Base-by-base conservation (phyloP, 148 eudicot species). In the Agrostemma githago region DNA sequence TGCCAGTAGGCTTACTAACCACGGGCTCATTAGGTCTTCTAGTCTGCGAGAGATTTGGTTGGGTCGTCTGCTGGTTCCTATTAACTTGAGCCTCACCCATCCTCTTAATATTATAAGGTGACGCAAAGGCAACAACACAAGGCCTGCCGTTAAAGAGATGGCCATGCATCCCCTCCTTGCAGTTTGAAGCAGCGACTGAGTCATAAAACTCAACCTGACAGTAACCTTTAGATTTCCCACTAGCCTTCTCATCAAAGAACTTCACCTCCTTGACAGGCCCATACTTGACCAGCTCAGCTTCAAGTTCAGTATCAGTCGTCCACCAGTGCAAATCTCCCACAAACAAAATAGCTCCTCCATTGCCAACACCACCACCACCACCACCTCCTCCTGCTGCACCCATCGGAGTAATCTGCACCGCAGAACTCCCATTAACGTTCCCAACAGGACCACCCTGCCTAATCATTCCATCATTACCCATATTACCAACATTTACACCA, bases 251-350 rank as follows among this genome's bases (percentile, higher is more conserved):
- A 83, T 93, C 96, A 70, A 79, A 93, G 68, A 93, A 90, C 73
- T 91, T 89, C 71, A 90, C 85, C 83, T 93, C 98, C 82, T 89
- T 91, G 12, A 93, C 96, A 17, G 76, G 73, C 38, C 98, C 98
- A 82, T 90, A 93, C 79, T 89, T 83, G 19, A 85, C 85, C 51
- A 88, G 82, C 81, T 86, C 98, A 2, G 79, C 51, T 78, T 93
- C 94, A 12, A 93, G 84, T 70, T 93, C 96, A 3, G 88, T 86
- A 88, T 93, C 98, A 0, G 98, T 93, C 15, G 98, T 93, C 98
- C 98, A 93, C 98, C 98, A 93, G 78, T 93, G 96, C 82, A 93
- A 77, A 68, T 93, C 96, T 20, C 98, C 98, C 60, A 93, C 98
- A 85, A 89, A 93, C 57, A 92, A 84, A 39, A 89, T 79, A 8